Base-by-base conservation (phyloP, 345 rosid species). In the Salix dunnii region DNA sequence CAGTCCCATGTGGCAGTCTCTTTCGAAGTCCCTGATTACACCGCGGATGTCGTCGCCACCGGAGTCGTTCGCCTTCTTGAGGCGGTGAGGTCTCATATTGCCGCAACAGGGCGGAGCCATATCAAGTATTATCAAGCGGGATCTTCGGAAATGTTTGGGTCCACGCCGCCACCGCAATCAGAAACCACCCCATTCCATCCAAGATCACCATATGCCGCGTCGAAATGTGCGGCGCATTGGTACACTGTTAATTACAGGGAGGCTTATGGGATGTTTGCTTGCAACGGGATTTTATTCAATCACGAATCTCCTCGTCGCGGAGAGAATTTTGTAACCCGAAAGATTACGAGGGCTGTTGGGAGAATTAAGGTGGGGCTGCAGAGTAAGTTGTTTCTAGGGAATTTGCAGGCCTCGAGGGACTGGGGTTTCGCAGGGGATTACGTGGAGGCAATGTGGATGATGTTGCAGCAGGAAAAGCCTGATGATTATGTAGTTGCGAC, bases 371-470 rank as follows among this genome's bases (percentile, higher is more conserved):
- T 85, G 0, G 99, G 98, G 53, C 42, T 95, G 48, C 97, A 95
- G 87, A 91, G 83, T 75, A 95, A 91, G 83, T 82, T 95, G 61
- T 95, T 88, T 73, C 69, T 95, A 72, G 99, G 98, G 71, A 95
- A 95, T 63, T 72, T 95, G 71, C 90, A 89, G 73, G 97, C 99
- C 7, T 88, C 99, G 12, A 81, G 99, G 75, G 98, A 95, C 23
- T 95, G 99, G 98, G 98, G 99, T 0, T 95, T 95, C 46, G 99
- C 98, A 0, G 97, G 98, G 62, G 98, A 95, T 67, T 95, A 95
- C 35, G 98, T 93, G 42, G 97, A 95, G 84, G 99, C 99, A n/a
- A 93, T 95, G 99, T 95, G 98, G 98, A 38, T 95, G 92, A 95
- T 95, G 99, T 72, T 95, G 78, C 99, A 95, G 85, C 97, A 93